Percentiles rank a stretch among this genome's conserved stretches.
These are phyloP conservation scores for Citrus reticulata DNA, from an alignment of 345 rosid genomes.

Conservation along the genomic window DNA sequence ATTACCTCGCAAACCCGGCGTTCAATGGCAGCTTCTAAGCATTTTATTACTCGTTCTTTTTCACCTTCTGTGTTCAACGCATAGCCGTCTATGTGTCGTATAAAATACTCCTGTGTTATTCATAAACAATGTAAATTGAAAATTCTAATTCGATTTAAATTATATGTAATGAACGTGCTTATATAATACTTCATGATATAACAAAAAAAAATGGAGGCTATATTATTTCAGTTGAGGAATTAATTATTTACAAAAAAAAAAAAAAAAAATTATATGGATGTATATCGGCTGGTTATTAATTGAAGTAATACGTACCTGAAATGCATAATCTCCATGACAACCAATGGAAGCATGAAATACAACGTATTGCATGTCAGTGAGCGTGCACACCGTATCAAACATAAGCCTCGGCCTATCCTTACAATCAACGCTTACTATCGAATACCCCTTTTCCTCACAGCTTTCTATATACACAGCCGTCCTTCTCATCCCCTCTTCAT, in stretches of 20 bases:
- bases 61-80: conserved; percentile 30
- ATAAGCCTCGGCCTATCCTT: conserved; percentile 67
- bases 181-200: background rate
- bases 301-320: conserved; percentile 38
- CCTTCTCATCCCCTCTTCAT: conserved; percentile 20
- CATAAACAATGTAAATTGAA: background rate
- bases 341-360: conserved; percentile 66
- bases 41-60: conserved; percentile 43
- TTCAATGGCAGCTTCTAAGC: conserved; percentile 55
- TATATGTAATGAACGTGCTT: background rate
- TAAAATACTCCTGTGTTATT: conserved; percentile 30
- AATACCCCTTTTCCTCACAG: conserved; percentile 64
- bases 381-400: conserved; percentile 76
- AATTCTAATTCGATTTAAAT: background rate
- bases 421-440: conserved; percentile 57
- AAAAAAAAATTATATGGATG: too few species aligned
- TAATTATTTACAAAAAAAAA: too few species aligned
- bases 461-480: conserved; percentile 46
- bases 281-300: too few species aligned
- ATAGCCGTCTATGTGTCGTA: conserved; percentile 31
- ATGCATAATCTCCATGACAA: conserved; percentile 47
- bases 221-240: background rate
- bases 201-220: background rate
- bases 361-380: conserved; percentile 76
- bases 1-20: conserved; percentile 52